Evolutionary conservation across 805 yeast genomes (phyloP), one percentile per base, ranked within the genome.

Genomic region (Candida incommunis): DNA sequence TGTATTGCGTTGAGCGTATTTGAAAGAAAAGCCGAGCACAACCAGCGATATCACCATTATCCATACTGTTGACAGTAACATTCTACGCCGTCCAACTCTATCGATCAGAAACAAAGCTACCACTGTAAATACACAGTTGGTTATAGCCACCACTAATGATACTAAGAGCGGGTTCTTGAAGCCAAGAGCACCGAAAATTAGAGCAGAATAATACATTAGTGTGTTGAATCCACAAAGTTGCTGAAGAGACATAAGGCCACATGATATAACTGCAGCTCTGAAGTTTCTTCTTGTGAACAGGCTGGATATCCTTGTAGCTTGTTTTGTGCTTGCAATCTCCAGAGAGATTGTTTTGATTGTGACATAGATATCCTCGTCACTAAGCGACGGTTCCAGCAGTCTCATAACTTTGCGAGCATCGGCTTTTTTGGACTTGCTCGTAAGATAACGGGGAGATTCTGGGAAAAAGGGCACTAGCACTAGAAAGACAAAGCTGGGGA

Each of bases 141-240:
- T 88, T 47, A 92, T 97, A 3, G 96, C 94, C 54, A 90, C 77
- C 55, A 90, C 80, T 54, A 90, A 75, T 1, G 96, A 87, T 13
- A 90, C 96, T 1, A 95, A 95, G 15, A 95, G 82, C 5, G 97
- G 75, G 61, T 88, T 77, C 50, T 75, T 57, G 61, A 88, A 90
- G 2, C 97, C 97, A 44, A 88, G 85, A 37, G 88, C 78, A 62
- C 86, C 80, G 59, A 92, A 92, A 53, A 92, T 82, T 1, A 96
- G 87, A 27, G 94, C 79, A 42, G 94, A 82, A 64, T 88, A 90
- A 68, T 92, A 90, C 95, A 90, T 84, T 55, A 90, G 73, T 4
- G 96, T 85, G 66, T 90, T 92, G 76, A 90, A 90, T 53, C 97
- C 97, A 16, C 95, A 82, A 56, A 90, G 86, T 65, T 90, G 98